Conservation (phyloP, 345 rosid species). For the Hypericum perforatum region DNA sequence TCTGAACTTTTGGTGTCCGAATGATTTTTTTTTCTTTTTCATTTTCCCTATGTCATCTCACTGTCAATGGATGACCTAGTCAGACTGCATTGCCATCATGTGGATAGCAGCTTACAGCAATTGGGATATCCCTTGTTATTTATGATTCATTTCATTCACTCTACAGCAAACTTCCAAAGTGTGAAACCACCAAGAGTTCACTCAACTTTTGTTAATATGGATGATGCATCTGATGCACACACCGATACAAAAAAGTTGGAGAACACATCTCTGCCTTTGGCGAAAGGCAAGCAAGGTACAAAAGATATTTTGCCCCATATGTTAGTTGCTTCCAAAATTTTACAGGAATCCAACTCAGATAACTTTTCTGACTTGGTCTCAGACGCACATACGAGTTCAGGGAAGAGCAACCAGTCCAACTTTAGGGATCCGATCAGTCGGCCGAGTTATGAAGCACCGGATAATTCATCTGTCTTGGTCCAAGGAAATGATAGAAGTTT, state of each 20-base stretch:
- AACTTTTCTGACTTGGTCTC: constrained; percentile 17
- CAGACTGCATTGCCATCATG: too few relatives aligned
- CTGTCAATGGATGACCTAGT: too few relatives aligned
- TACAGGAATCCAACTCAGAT: constrained; percentile 16
- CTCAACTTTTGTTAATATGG: constrained; percentile 8
- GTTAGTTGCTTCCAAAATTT: too few relatives aligned
- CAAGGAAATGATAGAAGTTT: constrained; percentile 11
- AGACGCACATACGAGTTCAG: constrained; percentile 20
- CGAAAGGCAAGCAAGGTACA: constrained; percentile 30
- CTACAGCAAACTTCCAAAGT: neutral
- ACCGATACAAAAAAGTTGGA: constrained; percentile 21
- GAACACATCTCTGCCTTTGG: constrained; percentile 16
- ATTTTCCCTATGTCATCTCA: too few relatives aligned
- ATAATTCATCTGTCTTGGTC: constrained; percentile 4
- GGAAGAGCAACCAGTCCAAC: constrained; percentile 11
- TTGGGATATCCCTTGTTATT: neutral
- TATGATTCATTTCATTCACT: constrained; percentile 1
- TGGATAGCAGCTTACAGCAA: too few relatives aligned
- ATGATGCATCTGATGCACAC: constrained; percentile 10
- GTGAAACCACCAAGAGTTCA: too few relatives aligned
- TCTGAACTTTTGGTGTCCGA: too few relatives aligned
- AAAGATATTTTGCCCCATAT: constrained; percentile 1
- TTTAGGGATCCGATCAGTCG: neutral
- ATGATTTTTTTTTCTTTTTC: too few relatives aligned
- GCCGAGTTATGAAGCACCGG: constrained; percentile 9